Percentiles rank a stretch among this genome's conserved stretches.
Conservation (phyloP, 257 asterid genomes). For the Jaltomata sinuosa region DNA sequence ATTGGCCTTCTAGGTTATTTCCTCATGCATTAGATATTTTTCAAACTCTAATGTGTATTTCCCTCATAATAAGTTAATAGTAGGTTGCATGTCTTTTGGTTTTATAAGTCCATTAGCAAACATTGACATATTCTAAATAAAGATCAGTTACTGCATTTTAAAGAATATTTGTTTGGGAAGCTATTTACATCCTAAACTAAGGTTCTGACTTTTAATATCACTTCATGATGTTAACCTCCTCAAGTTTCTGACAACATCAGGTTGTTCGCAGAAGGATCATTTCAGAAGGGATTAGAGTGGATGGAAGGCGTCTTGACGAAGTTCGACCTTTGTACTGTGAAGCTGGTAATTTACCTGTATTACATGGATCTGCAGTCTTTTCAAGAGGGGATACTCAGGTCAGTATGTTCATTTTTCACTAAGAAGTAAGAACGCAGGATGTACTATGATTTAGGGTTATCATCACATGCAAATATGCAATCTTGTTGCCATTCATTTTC, state of each 20-base stretch:
- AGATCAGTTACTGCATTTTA: background rate
- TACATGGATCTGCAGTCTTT: constrained; percentile 87
- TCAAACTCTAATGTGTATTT: background rate
- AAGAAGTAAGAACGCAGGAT: background rate
- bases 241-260: constrained; percentile 33
- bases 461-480: background rate
- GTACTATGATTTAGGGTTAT: background rate
- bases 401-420: constrained; percentile 7
- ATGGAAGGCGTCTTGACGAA: constrained; percentile 89
- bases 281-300: constrained; percentile 80
- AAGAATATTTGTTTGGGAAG: background rate
- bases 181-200: background rate
- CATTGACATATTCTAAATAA: background rate
- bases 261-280: constrained; percentile 84
- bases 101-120: background rate
- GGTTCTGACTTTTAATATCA: background rate
- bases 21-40: background rate
- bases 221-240: constrained; percentile 7
- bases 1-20: background rate
- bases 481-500: background rate
- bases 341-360: constrained; percentile 71
- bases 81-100: background rate
- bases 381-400: constrained; percentile 98
- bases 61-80: background rate
- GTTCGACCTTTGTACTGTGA: constrained; percentile 86